Conservation (phyloP, 805 yeast species). For the Pichia paraexigua region DNA sequence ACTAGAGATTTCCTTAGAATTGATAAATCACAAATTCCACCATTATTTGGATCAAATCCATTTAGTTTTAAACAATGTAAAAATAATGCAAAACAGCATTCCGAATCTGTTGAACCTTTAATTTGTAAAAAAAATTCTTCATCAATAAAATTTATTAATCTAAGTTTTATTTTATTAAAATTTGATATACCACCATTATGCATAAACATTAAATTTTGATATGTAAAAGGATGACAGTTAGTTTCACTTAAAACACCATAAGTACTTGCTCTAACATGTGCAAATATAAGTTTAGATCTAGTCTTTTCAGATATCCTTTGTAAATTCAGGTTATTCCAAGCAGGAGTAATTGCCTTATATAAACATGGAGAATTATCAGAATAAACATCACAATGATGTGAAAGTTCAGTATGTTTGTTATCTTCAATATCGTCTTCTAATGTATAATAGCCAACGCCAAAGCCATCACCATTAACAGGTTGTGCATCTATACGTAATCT, state of each 20-base stretch:
- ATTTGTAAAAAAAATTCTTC: constrained; percentile 74
- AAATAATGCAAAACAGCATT: constrained; percentile 87
- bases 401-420: neutral
- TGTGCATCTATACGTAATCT: constrained; percentile 79
- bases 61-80: constrained; percentile 65
- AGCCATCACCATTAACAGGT: constrained; percentile 97
- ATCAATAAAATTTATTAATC: constrained; percentile 58
- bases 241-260: constrained; percentile 92
- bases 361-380: constrained; percentile 60
- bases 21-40: constrained; percentile 33
- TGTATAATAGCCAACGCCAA: constrained; percentile 91
- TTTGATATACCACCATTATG: constrained; percentile 88
- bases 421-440: constrained; percentile 35
- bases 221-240: constrained; percentile 93
- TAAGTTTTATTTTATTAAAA: constrained; percentile 66
- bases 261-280: constrained; percentile 94
- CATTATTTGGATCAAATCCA: constrained; percentile 60
- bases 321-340: constrained; percentile 92
- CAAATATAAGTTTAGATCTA: constrained; percentile 75
- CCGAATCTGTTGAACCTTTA: constrained; percentile 95
- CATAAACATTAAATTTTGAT: constrained; percentile 87
- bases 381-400: neutral
- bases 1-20: constrained; percentile 61
- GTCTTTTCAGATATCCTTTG: constrained; percentile 85
- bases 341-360: constrained; percentile 93